Base-by-base conservation (phyloP, 148 eudicot species). In the Chenopodium suecicum region DNA sequence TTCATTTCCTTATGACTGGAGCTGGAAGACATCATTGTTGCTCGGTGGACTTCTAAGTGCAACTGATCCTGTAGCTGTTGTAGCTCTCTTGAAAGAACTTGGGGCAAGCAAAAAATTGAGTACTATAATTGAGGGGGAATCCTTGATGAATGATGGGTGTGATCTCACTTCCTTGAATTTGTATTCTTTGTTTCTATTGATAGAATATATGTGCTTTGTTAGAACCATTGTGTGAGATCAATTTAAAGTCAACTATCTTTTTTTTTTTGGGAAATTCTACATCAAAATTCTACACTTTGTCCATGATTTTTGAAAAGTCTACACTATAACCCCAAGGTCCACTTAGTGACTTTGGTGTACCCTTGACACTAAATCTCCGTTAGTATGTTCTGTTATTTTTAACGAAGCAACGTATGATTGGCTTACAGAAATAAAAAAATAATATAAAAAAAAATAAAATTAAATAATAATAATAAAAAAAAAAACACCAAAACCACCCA, bases 111-210 rank as follows among this genome's bases (percentile, higher is more conserved):
- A 95, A 87, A 95, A 95, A 84, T 73, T 95, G 87, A 92, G 88
- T 83, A 95, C 99, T 34, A 92, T 95, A 80, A 90, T 95, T 82
- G 99, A 95, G 88, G 98, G 99, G 82, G 99, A 95, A 74, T 95
- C 99, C 62, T 86, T 95, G 86, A 95, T 95, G 99, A 95, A 95
- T 89, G 99, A 95, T 65, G 99, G 99, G 99, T 95, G 90, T 77
- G 44, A 46, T 10, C 83, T 86, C 56, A 11, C 66, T 83, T 75
- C 50, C 70, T 41, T 73, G 50, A 1, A 71, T 48, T 81, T 77
- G 56, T 70, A 46, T 32, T 75, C 44, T 8, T 2, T 56, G 4
- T 56, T 56, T 56, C 20, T 16, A 31, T 14, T 62, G 52, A 23
- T 56, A 47, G 19, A 83, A 65, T 9, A 58, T 54, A 27, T 46